These are phyloP conservation scores for Nannochloropsis oceanica DNA, from an alignment of 108 stramenopile species.

Conservation along the genomic window DNA sequence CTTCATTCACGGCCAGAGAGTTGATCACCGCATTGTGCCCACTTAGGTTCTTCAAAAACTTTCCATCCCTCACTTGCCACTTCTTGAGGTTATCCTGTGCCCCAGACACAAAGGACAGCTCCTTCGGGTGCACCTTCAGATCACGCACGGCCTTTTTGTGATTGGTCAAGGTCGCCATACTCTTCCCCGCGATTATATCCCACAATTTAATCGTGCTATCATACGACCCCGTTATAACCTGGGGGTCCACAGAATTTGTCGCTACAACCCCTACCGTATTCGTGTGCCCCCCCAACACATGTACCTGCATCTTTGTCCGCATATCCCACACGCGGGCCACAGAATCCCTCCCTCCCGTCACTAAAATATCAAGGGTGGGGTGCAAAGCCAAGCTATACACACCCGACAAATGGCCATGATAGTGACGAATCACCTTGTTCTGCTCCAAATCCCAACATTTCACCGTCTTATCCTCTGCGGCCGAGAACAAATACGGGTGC, in stretches of 20 bases:
- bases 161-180: slow-evolving; percentile 90
- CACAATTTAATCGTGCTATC: slow-evolving; percentile 93
- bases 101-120: slow-evolving; percentile 84
- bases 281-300: slow-evolving; percentile 80
- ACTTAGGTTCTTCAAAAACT: slow-evolving; percentile 67
- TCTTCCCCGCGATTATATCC: slow-evolving; percentile 95
- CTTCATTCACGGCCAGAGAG: slow-evolving; percentile 83
- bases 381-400: slow-evolving; percentile 82
- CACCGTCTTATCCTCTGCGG: slow-evolving; percentile 94
- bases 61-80: slow-evolving; percentile 85
- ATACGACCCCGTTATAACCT: slow-evolving; percentile 77
- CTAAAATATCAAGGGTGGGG: slow-evolving; percentile 87
- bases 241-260: slow-evolving; percentile 79
- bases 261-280: slow-evolving; percentile 73
- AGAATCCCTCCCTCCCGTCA: slow-evolving; percentile 93
- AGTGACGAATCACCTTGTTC: slow-evolving; percentile 96
- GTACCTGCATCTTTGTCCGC: slow-evolving; percentile 78
- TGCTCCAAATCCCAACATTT: slow-evolving; percentile 99
- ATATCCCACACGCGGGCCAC: slow-evolving; percentile 98
- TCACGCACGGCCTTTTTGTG: slow-evolving; percentile 92
- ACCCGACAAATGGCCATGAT: slow-evolving; percentile 92
- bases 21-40: slow-evolving; percentile 90
- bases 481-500: slow-evolving; percentile 92
- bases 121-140: slow-evolving; percentile 53
- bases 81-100: slow-evolving; percentile 90